These are phyloP conservation scores for Colletotrichum costaricense DNA, from an alignment of 2,329 filamentous ascomycete species.

Conservation along the genomic window DNA sequence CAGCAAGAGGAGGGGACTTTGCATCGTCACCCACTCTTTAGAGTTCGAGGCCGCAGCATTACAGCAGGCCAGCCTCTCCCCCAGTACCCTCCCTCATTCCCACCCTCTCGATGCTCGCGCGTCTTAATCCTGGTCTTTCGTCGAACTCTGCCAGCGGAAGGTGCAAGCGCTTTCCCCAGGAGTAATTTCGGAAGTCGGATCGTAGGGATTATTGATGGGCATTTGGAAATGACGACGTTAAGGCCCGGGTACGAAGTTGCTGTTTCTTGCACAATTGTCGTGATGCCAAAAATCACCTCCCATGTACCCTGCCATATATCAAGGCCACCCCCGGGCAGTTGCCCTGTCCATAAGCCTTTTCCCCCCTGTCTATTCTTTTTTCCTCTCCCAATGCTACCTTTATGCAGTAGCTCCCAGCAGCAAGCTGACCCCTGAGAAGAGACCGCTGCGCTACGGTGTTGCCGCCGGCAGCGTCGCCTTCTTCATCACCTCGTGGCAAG, in stretches of 20 bases:
- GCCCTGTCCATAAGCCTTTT: background rate
- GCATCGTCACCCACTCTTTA: constrained; percentile 29
- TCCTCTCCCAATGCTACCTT: background rate
- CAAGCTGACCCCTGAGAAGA: constrained; percentile 1
- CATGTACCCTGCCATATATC: constrained; percentile 9
- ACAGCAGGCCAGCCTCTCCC: constrained; percentile 2
- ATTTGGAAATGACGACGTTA: constrained; percentile 21
- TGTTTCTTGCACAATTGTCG: constrained; percentile 3
- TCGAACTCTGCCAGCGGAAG: constrained; percentile 17
- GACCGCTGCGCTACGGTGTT: constrained; percentile 6
- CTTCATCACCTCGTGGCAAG: constrained; percentile 26
- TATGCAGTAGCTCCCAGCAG: constrained; percentile 15
- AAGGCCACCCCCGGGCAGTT: background rate
- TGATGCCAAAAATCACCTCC: background rate
- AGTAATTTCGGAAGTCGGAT: constrained; percentile 32
- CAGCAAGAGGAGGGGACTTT: background rate
- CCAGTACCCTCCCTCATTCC: background rate
- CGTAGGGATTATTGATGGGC: constrained; percentile 8
- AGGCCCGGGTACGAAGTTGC: background rate
- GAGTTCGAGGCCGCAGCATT: constrained; percentile 26
- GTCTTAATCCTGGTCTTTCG: background rate
- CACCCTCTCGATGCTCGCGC: background rate
- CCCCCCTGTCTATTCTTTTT: background rate
- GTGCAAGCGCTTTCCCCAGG: constrained; percentile 28
- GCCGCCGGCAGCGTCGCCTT: constrained; percentile 28